phyloP scores from a whole-genome alignment of 2,329 filamentous ascomycete species.

The Fusarium annulatum region DNA sequence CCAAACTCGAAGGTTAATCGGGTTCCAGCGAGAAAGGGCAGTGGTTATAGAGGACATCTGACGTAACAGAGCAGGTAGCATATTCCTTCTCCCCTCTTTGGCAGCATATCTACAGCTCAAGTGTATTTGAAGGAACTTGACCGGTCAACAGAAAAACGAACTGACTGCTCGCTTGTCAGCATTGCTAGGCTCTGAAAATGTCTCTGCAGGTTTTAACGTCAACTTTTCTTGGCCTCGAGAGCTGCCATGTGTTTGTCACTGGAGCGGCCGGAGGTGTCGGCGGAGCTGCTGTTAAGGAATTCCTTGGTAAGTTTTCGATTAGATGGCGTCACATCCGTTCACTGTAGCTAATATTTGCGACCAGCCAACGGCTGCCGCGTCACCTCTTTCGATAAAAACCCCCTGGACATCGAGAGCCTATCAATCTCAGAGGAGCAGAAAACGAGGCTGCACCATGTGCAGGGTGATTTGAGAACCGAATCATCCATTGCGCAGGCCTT shows the following conservation, averaged over 20 bases:
- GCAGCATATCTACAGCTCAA: not conserved
- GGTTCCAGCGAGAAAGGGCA: rapidly evolving
- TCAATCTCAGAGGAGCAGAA: not conserved
- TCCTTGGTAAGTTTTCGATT: not conserved
- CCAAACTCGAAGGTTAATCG: rapidly evolving
- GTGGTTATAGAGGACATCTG: rapidly evolving
- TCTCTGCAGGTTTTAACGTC: rapidly evolving
- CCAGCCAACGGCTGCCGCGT: not conserved
- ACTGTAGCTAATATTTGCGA: not conserved
- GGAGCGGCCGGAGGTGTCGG: not conserved
- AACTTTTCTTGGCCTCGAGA: not conserved
- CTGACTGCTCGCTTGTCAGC: rapidly evolving
- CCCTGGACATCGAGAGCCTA: rapidly evolving
- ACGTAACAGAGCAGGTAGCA: not conserved
- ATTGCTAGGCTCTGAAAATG: not conserved
- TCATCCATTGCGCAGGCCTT: not conserved
- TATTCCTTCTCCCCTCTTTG: not conserved
- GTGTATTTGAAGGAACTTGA: rapidly evolving
- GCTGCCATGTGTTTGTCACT: not conserved
- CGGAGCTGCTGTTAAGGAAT: not conserved
- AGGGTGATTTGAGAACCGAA: not conserved
- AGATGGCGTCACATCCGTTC: rapidly evolving
- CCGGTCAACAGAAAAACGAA: too few relatives aligned
- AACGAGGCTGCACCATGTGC: not conserved
- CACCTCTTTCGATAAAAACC: not conserved